These are phyloP conservation scores for Colletotrichum sojae DNA, from an alignment of 2,329 filamentous ascomycete species.

Conservation along the genomic window DNA sequence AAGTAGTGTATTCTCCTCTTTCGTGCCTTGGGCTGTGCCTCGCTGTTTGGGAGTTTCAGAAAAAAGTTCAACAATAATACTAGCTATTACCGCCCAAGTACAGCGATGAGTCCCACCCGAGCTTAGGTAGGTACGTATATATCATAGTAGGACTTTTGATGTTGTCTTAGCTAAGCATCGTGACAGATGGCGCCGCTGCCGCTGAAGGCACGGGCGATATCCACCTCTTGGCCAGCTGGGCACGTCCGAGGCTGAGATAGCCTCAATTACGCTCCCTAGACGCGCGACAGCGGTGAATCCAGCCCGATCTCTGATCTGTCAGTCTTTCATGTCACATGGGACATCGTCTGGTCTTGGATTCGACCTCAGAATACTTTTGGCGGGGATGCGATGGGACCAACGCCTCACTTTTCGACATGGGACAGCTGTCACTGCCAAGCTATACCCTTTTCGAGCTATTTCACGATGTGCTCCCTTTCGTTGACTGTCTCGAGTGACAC, in stretches of 20 bases:
- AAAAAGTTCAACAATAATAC: no score
- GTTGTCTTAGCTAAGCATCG: constrained; percentile 23
- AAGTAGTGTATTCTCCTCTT: no score
- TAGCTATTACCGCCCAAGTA: no score
- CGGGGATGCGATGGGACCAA: constrained; percentile 25
- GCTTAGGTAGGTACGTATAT: not conserved
- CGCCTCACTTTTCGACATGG: constrained; percentile 22
- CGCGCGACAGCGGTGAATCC: constrained; percentile 18
- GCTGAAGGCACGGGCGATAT: constrained; percentile 29
- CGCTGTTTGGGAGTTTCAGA: no score
- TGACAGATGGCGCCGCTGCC: constrained; percentile 27
- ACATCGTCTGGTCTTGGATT: constrained; percentile 31
- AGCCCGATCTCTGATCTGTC: constrained; percentile 9
- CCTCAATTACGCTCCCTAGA: constrained; percentile 23
- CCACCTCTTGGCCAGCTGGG: constrained; percentile 11
- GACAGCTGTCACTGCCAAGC: not conserved
- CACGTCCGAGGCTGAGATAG: constrained; percentile 29
- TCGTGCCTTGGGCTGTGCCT: no score
- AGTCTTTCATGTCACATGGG: constrained; percentile 29
- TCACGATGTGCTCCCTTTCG: not conserved
- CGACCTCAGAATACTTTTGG: not conserved
- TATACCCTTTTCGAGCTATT: not conserved
- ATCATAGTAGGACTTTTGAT: no score
- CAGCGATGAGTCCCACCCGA: not conserved
- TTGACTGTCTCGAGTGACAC: not conserved